Evolutionary conservation across 2,329 filamentous ascomycete genomes (phyloP).

Genomic region (Scedosporium minutisporum): DNA sequence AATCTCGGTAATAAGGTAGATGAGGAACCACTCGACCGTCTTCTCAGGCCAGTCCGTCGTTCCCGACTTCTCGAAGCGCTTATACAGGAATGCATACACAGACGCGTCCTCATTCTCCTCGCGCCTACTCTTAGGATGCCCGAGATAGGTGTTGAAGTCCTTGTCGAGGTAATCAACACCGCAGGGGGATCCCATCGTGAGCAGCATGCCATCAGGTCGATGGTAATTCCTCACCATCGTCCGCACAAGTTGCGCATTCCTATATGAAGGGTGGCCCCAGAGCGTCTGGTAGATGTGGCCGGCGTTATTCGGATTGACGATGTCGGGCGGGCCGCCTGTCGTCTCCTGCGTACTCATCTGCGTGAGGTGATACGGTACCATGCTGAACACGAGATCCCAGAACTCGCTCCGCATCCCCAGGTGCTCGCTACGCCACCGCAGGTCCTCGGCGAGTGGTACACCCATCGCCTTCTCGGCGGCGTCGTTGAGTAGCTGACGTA

Average conservation of each 20-base stretch:
- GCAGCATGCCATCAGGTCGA: background rate
- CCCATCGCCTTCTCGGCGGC: background rate
- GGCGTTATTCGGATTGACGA: background rate
- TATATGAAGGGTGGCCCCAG: background rate
- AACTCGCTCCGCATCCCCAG: background rate
- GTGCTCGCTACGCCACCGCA: background rate
- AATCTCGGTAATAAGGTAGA: background rate
- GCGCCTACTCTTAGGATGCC: background rate
- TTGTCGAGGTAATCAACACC: slow-evolving; percentile 35
- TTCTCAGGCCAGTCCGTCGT: background rate
- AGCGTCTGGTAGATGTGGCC: background rate
- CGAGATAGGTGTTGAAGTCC: slow-evolving; percentile 22
- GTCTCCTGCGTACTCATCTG: background rate
- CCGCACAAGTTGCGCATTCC: background rate
- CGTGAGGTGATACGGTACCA: background rate
- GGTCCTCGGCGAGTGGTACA: background rate
- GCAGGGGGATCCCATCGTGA: slow-evolving; percentile 21
- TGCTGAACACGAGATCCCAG: background rate
- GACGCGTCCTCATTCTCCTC: background rate
- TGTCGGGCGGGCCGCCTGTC: background rate
- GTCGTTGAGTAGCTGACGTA: background rate
- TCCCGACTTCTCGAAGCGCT: background rate
- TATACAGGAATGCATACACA: background rate
- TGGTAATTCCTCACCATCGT: background rate
- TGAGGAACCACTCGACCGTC: background rate